phyloP scores from a whole-genome alignment of 768 basidiomycete species.

The Termitomyces sp. region DNA sequence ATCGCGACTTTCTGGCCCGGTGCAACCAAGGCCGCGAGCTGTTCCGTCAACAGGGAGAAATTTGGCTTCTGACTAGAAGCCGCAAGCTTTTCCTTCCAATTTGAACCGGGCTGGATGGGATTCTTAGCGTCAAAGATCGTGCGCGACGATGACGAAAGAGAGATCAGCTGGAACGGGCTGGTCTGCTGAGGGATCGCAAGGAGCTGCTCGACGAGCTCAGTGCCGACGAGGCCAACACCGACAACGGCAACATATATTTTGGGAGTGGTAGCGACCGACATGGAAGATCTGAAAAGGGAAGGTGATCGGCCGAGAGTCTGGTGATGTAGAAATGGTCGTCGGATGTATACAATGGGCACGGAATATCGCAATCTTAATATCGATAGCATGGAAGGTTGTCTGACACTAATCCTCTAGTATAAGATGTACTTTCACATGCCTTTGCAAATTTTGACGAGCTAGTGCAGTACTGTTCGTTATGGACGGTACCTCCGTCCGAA shows the following conservation, averaged over 20 bases:
- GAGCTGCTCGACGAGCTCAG: constrained; percentile 81
- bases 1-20: constrained; percentile 53
- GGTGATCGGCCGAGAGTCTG: constrained; percentile 6
- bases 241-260: constrained; percentile 66
- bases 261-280: constrained; percentile 12
- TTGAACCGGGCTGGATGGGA: constrained; percentile 28
- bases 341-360: constrained; percentile 3
- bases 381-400: constrained; percentile 8
- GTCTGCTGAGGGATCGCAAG: constrained; percentile 51
- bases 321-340: not conserved
- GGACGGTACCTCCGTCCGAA: not conserved
- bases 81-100: constrained; percentile 34
- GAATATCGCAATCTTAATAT: constrained; percentile 10
- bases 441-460: not conserved
- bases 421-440: not conserved
- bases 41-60: constrained; percentile 40
- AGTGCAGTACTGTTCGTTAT: not conserved
- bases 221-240: constrained; percentile 91
- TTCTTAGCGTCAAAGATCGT: constrained; percentile 45
- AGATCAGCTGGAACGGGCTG: constrained; percentile 57
- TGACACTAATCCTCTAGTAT: not conserved
- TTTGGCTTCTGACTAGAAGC: constrained; percentile 39
- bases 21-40: constrained; percentile 39
- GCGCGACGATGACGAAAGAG: constrained; percentile 61
- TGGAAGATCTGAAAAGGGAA: constrained; percentile 7